Conservation (phyloP, 371 early-diverging fungal species). For the Zychaea mexicana region DNA sequence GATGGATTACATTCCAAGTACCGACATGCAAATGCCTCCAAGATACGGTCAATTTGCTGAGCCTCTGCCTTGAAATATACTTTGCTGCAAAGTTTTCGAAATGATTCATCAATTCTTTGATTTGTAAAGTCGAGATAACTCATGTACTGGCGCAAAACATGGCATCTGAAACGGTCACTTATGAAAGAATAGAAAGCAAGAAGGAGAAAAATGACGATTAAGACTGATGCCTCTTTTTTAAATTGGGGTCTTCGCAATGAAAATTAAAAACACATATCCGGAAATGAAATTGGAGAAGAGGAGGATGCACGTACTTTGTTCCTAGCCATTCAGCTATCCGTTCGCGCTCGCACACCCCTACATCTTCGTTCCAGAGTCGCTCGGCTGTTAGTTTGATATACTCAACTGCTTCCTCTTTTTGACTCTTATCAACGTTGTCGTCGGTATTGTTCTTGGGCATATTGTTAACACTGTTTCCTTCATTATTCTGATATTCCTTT, state of each 20-base stretch:
- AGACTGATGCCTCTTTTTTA: background rate
- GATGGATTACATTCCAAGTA: conserved; percentile 82
- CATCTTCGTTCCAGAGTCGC: conserved; percentile 41
- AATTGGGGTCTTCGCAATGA: background rate
- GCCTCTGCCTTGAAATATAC: conserved; percentile 87
- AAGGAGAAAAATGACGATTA: background rate
- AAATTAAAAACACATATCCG: background rate
- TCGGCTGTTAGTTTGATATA: conserved; percentile 25
- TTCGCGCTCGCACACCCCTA: conserved; percentile 31
- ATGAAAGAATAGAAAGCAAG: background rate
- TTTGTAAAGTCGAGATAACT: conserved; percentile 9
- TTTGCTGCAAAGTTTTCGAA: conserved; percentile 67
- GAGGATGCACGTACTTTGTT: conserved; percentile 22
- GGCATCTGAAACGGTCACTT: conserved; percentile 16
- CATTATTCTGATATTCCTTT: too few species aligned
- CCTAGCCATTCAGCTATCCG: conserved; percentile 49
- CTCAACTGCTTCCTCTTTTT: background rate
- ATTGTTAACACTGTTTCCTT: background rate
- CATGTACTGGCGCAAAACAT: conserved; percentile 17
- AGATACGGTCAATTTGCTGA: conserved; percentile 87
- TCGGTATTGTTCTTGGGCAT: background rate
- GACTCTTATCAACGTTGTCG: background rate
- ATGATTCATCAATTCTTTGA: conserved; percentile 15
- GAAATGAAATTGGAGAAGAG: background rate
- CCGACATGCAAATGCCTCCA: conserved; percentile 76